Evolutionary conservation across 441 rosid species (phyloP).

Genomic region (Eugenia klotzschiana): DNA sequence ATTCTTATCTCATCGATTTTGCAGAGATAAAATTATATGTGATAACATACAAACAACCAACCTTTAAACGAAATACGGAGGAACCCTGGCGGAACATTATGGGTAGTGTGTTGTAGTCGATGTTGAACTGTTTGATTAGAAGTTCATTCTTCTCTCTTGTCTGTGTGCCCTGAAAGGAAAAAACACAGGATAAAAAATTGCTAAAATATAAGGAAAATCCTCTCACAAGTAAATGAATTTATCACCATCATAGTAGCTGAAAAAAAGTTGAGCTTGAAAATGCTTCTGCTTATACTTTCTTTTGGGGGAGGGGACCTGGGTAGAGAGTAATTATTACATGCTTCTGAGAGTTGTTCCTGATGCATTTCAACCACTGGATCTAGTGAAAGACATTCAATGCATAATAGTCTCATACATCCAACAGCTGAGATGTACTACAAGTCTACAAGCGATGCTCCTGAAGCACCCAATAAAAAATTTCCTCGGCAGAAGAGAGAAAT

Average conservation of each 20-base stretch:
- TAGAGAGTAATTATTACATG: neutral
- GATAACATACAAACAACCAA: slow-evolving; percentile 1
- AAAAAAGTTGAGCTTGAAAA: neutral
- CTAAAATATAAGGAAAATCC: neutral
- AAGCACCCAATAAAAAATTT: neutral
- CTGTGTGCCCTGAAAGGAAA: slow-evolving; percentile 59
- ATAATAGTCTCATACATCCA: neutral
- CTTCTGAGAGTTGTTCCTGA: neutral
- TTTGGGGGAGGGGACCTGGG: neutral
- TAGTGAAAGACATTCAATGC: neutral
- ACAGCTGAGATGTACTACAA: neutral
- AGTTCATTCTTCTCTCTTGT: slow-evolving; percentile 59
- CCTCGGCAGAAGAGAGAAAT: neutral
- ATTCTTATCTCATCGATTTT: neutral
- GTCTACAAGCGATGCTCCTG: neutral
- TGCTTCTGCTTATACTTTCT: neutral
- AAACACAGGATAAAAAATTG: neutral
- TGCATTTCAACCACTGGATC: neutral
- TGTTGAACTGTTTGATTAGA: slow-evolving; percentile 47
- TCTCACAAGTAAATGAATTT: neutral
- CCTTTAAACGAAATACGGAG: slow-evolving; percentile 39
- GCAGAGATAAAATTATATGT: neutral
- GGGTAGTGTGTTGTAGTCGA: slow-evolving; percentile 45
- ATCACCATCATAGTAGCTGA: neutral
- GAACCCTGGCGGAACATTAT: slow-evolving; percentile 70